Evolutionary conservation across 768 basidiomycete genomes (phyloP).

Genomic region (Leccinum uliginosum): DNA sequence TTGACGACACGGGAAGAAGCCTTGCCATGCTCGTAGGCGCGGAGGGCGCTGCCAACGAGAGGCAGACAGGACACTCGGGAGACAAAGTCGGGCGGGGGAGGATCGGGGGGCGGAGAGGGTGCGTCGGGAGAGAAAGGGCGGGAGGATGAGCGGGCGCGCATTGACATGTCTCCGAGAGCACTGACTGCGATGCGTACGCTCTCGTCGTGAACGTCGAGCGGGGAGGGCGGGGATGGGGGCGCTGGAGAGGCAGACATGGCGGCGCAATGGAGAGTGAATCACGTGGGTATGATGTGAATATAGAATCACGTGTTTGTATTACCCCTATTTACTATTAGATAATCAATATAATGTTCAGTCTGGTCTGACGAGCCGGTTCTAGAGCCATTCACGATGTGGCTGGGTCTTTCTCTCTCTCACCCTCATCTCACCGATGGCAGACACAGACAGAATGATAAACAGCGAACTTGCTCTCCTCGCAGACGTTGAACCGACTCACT

Average conservation of each 20-base stretch:
- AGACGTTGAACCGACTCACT: conserved; percentile 2
- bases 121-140: not conserved
- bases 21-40: conserved; percentile 79
- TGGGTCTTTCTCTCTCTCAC: not conserved
- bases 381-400: conserved; percentile 16
- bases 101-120: conserved; percentile 6
- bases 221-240: not conserved
- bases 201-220: conserved; percentile 60
- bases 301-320: not conserved
- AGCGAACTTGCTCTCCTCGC: conserved; percentile 16
- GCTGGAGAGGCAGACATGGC: not conserved
- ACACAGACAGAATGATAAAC: conserved; percentile 24
- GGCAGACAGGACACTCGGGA: conserved; percentile 57
- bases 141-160: conserved; percentile 11
- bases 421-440: conserved; percentile 11
- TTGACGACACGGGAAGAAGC: conserved; percentile 82
- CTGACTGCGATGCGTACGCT: conserved; percentile 74
- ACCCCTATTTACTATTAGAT: not conserved
- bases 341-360: not conserved
- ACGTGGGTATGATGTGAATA: conserved; percentile 5
- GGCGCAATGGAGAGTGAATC: conserved; percentile 3
- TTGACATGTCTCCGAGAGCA: conserved; percentile 77
- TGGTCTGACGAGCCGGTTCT: not conserved
- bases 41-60: conserved; percentile 65
- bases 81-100: conserved; percentile 33